These are phyloP conservation scores for Candida piceae DNA, from an alignment of 805 yeast species.

Conservation along the genomic window DNA sequence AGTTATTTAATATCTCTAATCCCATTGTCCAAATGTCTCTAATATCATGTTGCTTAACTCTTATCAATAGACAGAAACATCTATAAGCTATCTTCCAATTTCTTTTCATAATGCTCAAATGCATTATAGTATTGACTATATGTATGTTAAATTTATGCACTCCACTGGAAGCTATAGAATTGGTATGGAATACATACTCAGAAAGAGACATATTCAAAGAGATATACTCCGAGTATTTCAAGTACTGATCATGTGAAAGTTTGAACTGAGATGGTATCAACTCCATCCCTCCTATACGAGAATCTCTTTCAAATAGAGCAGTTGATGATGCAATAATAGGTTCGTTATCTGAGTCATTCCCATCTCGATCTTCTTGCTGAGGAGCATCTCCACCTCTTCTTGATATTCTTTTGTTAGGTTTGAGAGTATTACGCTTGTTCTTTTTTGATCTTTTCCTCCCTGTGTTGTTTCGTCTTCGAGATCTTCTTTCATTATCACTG, in stretches of 20 bases:
- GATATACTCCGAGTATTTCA: constrained; percentile 5
- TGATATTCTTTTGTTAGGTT: background rate
- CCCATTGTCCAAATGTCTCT: constrained; percentile 62
- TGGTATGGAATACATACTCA: background rate
- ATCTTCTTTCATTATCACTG: background rate
- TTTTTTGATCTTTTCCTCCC: background rate
- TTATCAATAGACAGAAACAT: constrained; percentile 43
- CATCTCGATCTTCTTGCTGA: background rate
- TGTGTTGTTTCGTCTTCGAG: background rate
- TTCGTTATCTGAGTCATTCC: background rate
- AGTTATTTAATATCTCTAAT: constrained; percentile 41
- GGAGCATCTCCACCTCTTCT: background rate
- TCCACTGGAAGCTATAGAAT: background rate
- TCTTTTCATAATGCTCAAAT: constrained; percentile 39
- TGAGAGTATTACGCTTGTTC: background rate
- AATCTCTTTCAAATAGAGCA: background rate
- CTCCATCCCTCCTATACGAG: constrained; percentile 9
- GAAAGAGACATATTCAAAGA: background rate
- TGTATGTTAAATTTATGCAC: constrained; percentile 2
- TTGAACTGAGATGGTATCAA: constrained; percentile 7
- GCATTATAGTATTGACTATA: constrained; percentile 41
- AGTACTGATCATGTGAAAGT: constrained; percentile 12
- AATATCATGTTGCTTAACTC: constrained; percentile 47
- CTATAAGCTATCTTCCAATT: constrained; percentile 56
- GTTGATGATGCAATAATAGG: background rate